Percentiles rank a stretch among this genome's conserved stretches.
Conservation (phyloP, 192 early-diverging fungal genomes). For the Mycoemilia scoparia region DNA sequence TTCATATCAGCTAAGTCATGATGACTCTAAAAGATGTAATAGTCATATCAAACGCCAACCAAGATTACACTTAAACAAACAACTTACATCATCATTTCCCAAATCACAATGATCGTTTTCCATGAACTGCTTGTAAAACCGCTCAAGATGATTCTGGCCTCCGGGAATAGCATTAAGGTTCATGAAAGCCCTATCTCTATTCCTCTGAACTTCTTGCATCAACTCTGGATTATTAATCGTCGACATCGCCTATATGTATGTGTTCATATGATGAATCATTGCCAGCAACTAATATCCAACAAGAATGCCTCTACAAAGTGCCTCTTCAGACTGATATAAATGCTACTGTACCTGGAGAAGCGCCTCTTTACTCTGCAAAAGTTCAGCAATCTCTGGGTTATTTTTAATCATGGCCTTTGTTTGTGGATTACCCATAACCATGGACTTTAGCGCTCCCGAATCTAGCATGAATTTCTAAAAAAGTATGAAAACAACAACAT, state of each 20-base stretch:
- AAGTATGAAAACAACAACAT: background rate
- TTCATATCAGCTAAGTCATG: too few species aligned
- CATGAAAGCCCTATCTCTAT: conserved; percentile 31
- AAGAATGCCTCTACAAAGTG: too few species aligned
- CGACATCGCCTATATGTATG: conserved; percentile 16
- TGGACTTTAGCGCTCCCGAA: conserved; percentile 12
- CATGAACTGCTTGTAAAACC: conserved; percentile 27
- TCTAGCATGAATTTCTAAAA: conserved; percentile 16
- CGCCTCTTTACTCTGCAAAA: too few species aligned
- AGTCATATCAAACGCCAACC: too few species aligned
- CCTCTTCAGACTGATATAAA: too few species aligned
- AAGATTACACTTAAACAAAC: too few species aligned
- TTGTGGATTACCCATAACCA: conserved; percentile 27
- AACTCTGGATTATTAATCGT: conserved; percentile 26
- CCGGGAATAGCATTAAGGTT: conserved; percentile 30
- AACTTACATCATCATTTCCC: too few species aligned
- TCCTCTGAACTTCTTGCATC: conserved; percentile 30
- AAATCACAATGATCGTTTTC: too few species aligned
- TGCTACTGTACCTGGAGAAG: too few species aligned
- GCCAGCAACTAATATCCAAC: too few species aligned
- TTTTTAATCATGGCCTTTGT: conserved; percentile 19
- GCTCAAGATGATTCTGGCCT: conserved; percentile 25
- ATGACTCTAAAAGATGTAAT: too few species aligned
- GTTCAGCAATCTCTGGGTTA: conserved; percentile 28
- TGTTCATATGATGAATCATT: conserved; percentile 20